phyloP scores from a whole-genome alignment of 2,329 filamentous ascomycete genomes.

The Ophiostoma pallidulum region DNA sequence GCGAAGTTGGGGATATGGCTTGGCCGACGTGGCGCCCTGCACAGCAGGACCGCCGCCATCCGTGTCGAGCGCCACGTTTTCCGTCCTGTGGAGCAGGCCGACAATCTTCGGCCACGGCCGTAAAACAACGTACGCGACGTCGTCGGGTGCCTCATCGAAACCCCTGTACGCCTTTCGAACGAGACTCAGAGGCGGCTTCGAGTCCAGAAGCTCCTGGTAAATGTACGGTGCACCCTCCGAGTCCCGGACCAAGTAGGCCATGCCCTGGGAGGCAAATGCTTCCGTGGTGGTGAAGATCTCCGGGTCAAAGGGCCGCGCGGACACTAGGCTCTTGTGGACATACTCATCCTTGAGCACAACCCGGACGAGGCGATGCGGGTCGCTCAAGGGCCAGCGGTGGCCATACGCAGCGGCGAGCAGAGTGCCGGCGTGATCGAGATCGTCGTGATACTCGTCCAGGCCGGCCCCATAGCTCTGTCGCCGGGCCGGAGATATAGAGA shows the following conservation, averaged over 20 bases:
- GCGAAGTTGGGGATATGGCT: conserved; percentile 35
- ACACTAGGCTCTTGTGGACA: conserved; percentile 26
- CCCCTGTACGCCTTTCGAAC: conserved; percentile 30
- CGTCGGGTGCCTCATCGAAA: conserved; percentile 30
- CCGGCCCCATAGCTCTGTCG: not conserved
- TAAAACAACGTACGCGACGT: conserved; percentile 42
- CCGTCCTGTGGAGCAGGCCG: conserved; percentile 46
- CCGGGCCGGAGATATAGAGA: conserved; percentile 21
- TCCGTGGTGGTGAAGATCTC: conserved; percentile 16
- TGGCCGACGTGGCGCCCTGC: conserved; percentile 24
- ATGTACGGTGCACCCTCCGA: conserved; percentile 27
- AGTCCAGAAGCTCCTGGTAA: conserved; percentile 31
- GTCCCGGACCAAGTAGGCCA: conserved; percentile 33
- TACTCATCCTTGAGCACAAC: conserved; percentile 23
- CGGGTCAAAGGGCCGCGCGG: conserved; percentile 5
- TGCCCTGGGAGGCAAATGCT: conserved; percentile 6
- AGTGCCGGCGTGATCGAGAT: conserved; percentile 34
- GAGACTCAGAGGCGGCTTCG: conserved; percentile 33
- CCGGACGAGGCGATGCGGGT: conserved; percentile 35
- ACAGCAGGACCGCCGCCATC: not conserved
- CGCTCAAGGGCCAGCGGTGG: conserved; percentile 34
- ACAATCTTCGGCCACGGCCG: conserved; percentile 42
- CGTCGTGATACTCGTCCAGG: not conserved
- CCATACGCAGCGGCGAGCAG: conserved; percentile 39
- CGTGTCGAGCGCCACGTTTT: not conserved